Evolutionary conservation across 345 rosid species (phyloP).

Genomic region (thale cress (Arabidopsis thaliana)): DNA sequence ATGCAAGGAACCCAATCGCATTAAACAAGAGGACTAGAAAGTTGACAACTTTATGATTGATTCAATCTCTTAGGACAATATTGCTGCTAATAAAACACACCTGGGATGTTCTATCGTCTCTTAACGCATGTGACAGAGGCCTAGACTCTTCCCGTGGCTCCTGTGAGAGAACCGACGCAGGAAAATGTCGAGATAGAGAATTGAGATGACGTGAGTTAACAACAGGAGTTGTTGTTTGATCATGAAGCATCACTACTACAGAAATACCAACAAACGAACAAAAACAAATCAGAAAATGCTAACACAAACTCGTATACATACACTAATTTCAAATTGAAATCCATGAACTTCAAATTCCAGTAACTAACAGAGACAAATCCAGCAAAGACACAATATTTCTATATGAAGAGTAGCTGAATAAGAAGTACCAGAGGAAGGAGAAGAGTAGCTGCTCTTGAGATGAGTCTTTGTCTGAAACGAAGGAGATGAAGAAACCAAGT

Average conservation of each 20-base stretch:
- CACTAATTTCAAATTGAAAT: not conserved
- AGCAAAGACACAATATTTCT: not conserved
- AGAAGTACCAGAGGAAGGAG: conserved; percentile 58
- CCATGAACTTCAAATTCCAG: not conserved
- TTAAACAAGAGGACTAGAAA: conserved; percentile 22
- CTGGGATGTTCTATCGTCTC: conserved; percentile 65
- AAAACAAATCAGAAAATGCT: conserved; percentile 6
- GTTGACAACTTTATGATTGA: conserved; percentile 17
- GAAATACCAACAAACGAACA: conserved; percentile 5
- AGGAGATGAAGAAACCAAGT: conserved; percentile 69
- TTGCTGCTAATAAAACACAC: conserved; percentile 40
- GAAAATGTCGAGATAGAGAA: conserved; percentile 64
- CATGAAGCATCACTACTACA: conserved; percentile 61
- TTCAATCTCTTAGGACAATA: not conserved
- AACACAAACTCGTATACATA: not conserved
- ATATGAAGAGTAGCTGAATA: not conserved
- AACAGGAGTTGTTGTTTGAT: conserved; percentile 57
- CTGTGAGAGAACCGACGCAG: conserved; percentile 72
- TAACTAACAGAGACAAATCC: not conserved
- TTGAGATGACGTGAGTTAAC: conserved; percentile 57
- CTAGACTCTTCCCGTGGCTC: conserved; percentile 72
- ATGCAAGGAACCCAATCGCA: not conserved
- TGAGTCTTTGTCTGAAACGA: conserved; percentile 60
- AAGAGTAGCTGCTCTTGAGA: conserved; percentile 50
- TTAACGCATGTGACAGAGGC: conserved; percentile 49